Evolutionary conservation across 345 rosid genomes (phyloP).

Genomic region (Litchi chinensis): DNA sequence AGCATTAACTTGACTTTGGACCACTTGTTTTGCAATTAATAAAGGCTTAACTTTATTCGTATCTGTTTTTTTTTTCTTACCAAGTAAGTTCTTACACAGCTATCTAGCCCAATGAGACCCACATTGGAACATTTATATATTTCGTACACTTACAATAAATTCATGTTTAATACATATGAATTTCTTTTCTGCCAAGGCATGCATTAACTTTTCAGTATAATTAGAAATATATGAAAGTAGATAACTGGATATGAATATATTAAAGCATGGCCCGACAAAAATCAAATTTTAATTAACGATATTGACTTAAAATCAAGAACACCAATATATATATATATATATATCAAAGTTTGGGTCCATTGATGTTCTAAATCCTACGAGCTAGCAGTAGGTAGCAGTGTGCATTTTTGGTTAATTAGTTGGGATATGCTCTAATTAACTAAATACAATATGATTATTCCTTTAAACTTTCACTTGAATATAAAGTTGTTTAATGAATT

Average conservation of each 20-base stretch:
- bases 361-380: not conserved
- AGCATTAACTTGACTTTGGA: constrained; percentile 24
- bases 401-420: not conserved
- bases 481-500: not conserved
- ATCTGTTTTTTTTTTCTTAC: not conserved
- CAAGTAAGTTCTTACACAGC: not conserved
- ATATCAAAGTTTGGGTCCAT: not conserved
- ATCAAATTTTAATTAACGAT: too few relatives aligned
- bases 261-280: too few relatives aligned
- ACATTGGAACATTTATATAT: not conserved
- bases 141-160: not conserved
- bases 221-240: not conserved
- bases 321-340: not conserved
- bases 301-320: too few relatives aligned
- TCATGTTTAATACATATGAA: not conserved
- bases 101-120: not conserved
- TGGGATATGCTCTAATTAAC: not conserved
- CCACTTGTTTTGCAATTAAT: constrained; percentile 18
- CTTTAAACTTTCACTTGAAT: not conserved
- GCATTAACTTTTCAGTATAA: not conserved
- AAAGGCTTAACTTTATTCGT: constrained; percentile 19
- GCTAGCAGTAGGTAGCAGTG: not conserved
- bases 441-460: not conserved
- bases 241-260: not conserved
- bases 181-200: not conserved